These are phyloP conservation scores for Botrytis aclada DNA, from an alignment of 2,329 filamentous ascomycete species.

Conservation along the genomic window DNA sequence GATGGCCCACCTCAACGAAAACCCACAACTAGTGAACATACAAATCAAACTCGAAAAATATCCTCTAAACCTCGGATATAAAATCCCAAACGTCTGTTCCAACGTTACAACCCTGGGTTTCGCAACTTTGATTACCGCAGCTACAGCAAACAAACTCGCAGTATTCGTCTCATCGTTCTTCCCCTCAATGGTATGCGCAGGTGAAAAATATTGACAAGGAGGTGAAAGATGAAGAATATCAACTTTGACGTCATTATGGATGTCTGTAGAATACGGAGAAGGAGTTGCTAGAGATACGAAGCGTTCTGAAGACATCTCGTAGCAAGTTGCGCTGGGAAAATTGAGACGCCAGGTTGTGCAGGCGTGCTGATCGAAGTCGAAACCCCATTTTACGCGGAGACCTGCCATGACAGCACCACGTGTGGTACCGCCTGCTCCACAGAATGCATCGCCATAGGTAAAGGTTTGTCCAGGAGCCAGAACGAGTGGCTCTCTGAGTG, in stretches of 20 bases:
- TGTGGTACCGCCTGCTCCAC: conserved; percentile 69
- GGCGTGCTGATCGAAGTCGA: conserved; percentile 53
- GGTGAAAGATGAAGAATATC: conserved; percentile 75
- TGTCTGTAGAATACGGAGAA: background rate
- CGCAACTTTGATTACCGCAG: conserved; percentile 53
- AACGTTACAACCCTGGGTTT: conserved; percentile 70
- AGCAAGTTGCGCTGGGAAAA: conserved; percentile 43
- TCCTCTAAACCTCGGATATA: conserved; percentile 48
- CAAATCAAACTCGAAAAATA: conserved; percentile 60
- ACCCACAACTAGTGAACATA: conserved; percentile 62
- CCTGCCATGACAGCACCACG: conserved; percentile 60
- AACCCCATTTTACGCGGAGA: conserved; percentile 55
- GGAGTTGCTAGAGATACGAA: conserved; percentile 43
- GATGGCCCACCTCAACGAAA: conserved; percentile 67
- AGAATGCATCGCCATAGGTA: conserved; percentile 69
- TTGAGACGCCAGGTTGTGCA: conserved; percentile 31
- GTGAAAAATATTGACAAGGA: conserved; percentile 74
- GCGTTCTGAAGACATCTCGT: conserved; percentile 46
- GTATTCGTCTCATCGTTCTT: conserved; percentile 66
- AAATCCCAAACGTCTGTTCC: conserved; percentile 74
- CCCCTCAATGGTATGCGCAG: conserved; percentile 60
- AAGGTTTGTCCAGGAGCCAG: conserved; percentile 48
- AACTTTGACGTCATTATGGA: conserved; percentile 43
- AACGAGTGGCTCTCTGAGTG: conserved; percentile 20
- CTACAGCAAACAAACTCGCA: conserved; percentile 53